A percentile compares a stretch with the other conserved stretches of the same genome.
phyloP scores from a whole-genome alignment of 116 monocot genomes.

The Iris pallida region DNA sequence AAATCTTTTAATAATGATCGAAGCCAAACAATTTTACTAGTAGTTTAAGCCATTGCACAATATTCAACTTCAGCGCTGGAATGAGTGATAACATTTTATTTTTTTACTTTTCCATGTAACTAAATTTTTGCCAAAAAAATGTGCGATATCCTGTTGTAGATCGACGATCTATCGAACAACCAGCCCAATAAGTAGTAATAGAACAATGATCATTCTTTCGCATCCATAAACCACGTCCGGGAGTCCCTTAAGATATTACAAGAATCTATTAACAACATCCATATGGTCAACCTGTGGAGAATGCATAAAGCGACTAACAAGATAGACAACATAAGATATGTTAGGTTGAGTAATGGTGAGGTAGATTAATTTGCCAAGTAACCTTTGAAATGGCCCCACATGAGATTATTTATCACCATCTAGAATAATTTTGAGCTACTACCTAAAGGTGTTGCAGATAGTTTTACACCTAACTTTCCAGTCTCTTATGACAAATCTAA shows the following conservation, averaged over 20 bases:
- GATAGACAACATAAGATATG: slow-evolving; percentile 7
- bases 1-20: background rate
- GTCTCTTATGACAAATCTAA: background rate
- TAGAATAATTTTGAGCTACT: background rate
- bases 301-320: slow-evolving; percentile 9
- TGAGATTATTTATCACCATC: background rate
- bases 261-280: background rate
- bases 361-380: too few species aligned
- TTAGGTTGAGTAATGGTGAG: slow-evolving; percentile 2
- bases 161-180: background rate
- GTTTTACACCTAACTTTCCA: background rate
- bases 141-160: background rate
- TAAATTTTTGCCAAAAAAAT: background rate
- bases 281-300: slow-evolving; percentile 7
- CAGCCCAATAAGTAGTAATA: background rate
- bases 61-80: too few species aligned
- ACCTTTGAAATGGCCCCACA: too few species aligned
- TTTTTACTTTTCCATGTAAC: too few species aligned
- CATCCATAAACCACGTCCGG: too few species aligned
- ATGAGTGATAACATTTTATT: too few species aligned
- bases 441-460: background rate
- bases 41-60: too few species aligned
- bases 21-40: background rate
- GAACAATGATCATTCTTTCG: too few species aligned
- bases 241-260: too few species aligned